These are phyloP conservation scores for Leccinellum luteum DNA, from an alignment of 768 basidiomycete genomes.

Conservation along the genomic window DNA sequence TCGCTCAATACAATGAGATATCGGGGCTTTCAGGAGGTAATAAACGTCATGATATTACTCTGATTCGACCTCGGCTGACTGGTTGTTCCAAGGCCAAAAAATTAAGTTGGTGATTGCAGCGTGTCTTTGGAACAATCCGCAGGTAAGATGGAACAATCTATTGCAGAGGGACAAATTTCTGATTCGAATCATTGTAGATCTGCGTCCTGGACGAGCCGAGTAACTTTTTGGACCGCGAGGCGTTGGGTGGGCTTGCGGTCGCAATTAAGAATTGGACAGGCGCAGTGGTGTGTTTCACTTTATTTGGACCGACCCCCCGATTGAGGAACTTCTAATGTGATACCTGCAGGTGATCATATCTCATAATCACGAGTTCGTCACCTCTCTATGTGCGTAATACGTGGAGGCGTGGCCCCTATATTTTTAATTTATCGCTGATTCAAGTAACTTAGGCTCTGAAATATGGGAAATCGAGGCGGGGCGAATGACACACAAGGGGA, in stretches of 20 bases:
- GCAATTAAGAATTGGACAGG: slow-evolving; percentile 96
- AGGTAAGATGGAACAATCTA: slow-evolving; percentile 37
- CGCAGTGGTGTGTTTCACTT: slow-evolving; percentile 57
- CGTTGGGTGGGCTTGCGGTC: slow-evolving; percentile 89
- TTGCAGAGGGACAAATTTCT: slow-evolving; percentile 1
- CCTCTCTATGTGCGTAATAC: slow-evolving; percentile 65
- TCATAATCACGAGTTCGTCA: slow-evolving; percentile 88
- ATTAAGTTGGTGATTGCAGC: slow-evolving; percentile 96
- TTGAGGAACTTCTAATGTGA: slow-evolving; percentile 16
- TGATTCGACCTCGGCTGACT: slow-evolving; percentile 12
- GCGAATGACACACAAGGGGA: slow-evolving; percentile 84
- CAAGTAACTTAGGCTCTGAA: slow-evolving; percentile 62
- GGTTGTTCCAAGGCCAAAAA: slow-evolving; percentile 69
- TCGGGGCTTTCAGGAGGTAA: slow-evolving; percentile 88
- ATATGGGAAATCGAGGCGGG: slow-evolving; percentile 94
- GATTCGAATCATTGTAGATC: slow-evolving; percentile 43
- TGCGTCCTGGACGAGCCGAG: slow-evolving; percentile 88
- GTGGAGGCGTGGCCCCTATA: not conserved
- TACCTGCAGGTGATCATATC: slow-evolving; percentile 82
- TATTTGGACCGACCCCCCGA: slow-evolving; percentile 15
- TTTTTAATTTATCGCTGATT: slow-evolving; percentile 18
- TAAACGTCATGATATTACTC: slow-evolving; percentile 13
- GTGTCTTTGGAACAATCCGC: slow-evolving; percentile 94
- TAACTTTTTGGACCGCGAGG: slow-evolving; percentile 97
- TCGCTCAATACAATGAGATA: slow-evolving; percentile 98